Percentiles rank a stretch among this genome's conserved stretches.
These are phyloP conservation scores for Verticillium tricorpus DNA, from an alignment of 2,329 filamentous ascomycete species.

Conservation along the genomic window DNA sequence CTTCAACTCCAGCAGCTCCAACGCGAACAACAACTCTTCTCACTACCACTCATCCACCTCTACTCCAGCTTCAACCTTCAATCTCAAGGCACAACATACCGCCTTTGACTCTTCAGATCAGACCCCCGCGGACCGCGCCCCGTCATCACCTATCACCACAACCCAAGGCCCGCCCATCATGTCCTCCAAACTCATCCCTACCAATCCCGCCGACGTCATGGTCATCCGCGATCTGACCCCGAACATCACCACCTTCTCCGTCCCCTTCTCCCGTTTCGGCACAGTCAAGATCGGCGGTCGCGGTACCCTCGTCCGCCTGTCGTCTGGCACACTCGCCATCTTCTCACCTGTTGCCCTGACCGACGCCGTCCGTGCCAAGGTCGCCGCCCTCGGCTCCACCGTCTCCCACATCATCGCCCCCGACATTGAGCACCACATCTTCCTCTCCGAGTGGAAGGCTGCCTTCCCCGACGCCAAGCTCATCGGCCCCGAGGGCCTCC, in stretches of 20 bases:
- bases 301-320: constrained; percentile 68
- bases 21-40: background rate
- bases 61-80: background rate
- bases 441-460: constrained; percentile 77
- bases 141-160: background rate
- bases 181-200: constrained; percentile 61
- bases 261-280: constrained; percentile 82
- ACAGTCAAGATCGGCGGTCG: constrained; percentile 78
- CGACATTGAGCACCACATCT: constrained; percentile 94
- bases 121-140: background rate
- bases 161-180: constrained; percentile 32
- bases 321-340: constrained; percentile 73
- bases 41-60: background rate
- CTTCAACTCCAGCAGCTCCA: constrained; percentile 1
- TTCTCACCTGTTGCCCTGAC: constrained; percentile 91
- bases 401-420: constrained; percentile 83
- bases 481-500: constrained; percentile 76
- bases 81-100: background rate
- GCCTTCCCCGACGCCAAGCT: constrained; percentile 76
- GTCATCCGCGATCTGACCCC: constrained; percentile 83
- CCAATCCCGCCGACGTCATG: constrained; percentile 77
- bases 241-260: constrained; percentile 71
- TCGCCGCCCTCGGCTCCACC: constrained; percentile 60
- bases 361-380: constrained; percentile 60
- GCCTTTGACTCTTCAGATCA: constrained; percentile 8